Percentiles rank a stretch among this genome's conserved stretches.
Evolutionary conservation across 331 rosid species (phyloP).

Genomic region (Malus hybrid): DNA sequence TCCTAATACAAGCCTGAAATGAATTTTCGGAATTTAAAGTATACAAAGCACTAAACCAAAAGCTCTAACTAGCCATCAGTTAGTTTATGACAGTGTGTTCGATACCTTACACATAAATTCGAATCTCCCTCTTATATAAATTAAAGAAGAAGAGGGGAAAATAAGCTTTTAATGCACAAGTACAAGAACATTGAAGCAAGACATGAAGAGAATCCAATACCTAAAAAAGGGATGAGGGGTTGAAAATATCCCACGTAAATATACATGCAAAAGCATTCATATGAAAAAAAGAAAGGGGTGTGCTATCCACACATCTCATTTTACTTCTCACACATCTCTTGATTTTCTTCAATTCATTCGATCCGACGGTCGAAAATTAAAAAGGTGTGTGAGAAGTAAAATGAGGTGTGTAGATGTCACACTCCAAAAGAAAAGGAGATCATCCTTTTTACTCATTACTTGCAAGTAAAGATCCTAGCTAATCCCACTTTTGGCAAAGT

Average conservation of each 20-base stretch:
- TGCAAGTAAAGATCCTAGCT: not conserved
- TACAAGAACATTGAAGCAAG: not conserved
- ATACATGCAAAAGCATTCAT: not conserved
- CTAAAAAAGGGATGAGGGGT: not conserved
- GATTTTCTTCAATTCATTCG: too few species aligned
- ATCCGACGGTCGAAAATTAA: too few species aligned
- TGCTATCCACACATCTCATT: too few species aligned
- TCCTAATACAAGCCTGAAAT: not conserved
- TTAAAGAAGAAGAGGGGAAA: not conserved
- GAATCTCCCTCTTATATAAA: not conserved
- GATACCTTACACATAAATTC: not conserved
- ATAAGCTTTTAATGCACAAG: not conserved
- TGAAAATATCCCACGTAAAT: not conserved
- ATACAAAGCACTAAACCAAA: not conserved
- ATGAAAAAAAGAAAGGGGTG: not conserved
- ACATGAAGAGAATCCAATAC: constrained; percentile 8
- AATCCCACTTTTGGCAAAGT: constrained; percentile 18
- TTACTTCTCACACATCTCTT: too few species aligned
- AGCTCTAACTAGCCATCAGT: not conserved
- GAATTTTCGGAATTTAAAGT: not conserved
- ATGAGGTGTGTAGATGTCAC: too few species aligned
- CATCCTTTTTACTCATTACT: constrained; percentile 20
- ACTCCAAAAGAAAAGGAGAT: not conserved
- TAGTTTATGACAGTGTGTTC: too few species aligned
- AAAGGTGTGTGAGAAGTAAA: too few species aligned